Conservation (phyloP, 345 rosid species). For the Euphorbia pulcherrima region DNA sequence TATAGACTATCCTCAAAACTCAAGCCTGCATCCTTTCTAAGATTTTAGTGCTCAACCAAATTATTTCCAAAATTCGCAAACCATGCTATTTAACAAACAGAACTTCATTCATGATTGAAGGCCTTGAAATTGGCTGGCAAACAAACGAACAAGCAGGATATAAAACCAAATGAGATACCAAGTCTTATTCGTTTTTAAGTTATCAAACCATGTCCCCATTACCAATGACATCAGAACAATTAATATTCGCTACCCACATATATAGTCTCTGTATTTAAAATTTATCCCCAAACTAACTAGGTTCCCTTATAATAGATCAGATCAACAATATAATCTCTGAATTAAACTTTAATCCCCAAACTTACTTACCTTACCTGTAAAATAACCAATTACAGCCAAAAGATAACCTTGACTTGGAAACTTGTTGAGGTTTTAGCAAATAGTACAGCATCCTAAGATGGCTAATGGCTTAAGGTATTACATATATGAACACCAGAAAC, state of each 20-base stretch:
- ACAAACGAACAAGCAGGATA: not conserved
- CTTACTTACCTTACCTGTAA: too few species aligned
- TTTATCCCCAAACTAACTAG: not conserved
- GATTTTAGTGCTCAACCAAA: not conserved
- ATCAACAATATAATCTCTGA: not conserved
- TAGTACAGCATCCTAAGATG: not conserved
- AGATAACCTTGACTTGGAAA: not conserved
- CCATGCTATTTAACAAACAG: not conserved
- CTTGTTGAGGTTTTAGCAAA: not conserved
- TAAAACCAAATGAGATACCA: not conserved
- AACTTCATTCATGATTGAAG: not conserved
- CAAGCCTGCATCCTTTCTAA: not conserved
- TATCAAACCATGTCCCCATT: not conserved
- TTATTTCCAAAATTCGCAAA: conserved; percentile 4
- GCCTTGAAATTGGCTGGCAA: not conserved
- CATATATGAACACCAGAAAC: not conserved
- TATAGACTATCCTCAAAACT: not conserved
- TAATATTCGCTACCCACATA: not conserved
- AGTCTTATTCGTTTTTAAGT: not conserved
- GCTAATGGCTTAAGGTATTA: not conserved
- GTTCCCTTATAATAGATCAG: not conserved
- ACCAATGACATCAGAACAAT: not conserved
- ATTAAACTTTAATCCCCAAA: too few species aligned
- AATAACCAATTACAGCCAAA: not conserved
- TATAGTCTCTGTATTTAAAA: not conserved